Percentiles rank a stretch among this genome's conserved stretches.
These are phyloP conservation scores for Fusarium kyushuense DNA, from an alignment of 2,329 filamentous ascomycete genomes.

Conservation along the genomic window DNA sequence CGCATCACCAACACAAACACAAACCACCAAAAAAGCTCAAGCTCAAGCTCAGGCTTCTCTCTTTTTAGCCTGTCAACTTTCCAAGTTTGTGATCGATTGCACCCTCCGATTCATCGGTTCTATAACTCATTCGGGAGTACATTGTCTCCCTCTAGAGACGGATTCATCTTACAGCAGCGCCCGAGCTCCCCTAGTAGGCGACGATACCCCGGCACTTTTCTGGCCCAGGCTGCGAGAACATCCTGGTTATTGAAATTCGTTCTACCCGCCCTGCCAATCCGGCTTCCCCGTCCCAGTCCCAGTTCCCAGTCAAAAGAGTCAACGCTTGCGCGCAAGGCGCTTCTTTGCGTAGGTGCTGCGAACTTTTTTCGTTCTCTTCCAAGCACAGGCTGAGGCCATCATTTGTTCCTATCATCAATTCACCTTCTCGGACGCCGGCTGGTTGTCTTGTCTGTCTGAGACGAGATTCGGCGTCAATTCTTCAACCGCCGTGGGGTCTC, in stretches of 20 bases:
- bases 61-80: slow-evolving; percentile 24
- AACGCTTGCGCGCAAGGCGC: slow-evolving; percentile 40
- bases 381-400: slow-evolving; percentile 26
- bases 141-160: slow-evolving; percentile 23
- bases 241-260: slow-evolving; percentile 39
- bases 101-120: slow-evolving; percentile 27
- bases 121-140: slow-evolving; percentile 27
- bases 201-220: slow-evolving; percentile 28
- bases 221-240: slow-evolving; percentile 27
- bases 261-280: slow-evolving; percentile 43
- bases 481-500: slow-evolving; percentile 38
- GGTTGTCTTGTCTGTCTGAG: slow-evolving; percentile 41
- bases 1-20: slow-evolving; percentile 9
- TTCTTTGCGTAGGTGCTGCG: slow-evolving; percentile 41
- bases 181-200: slow-evolving; percentile 37
- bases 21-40: slow-evolving; percentile 8
- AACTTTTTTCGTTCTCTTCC: slow-evolving; percentile 38
- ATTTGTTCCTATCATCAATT: slow-evolving; percentile 16
- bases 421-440: slow-evolving; percentile 38
- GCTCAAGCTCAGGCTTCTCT: slow-evolving; percentile 15
- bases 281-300: slow-evolving; percentile 42
- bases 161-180: slow-evolving; percentile 37
- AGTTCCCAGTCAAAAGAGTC: slow-evolving; percentile 21
- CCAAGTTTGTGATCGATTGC: slow-evolving; percentile 30
- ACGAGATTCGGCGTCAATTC: slow-evolving; percentile 41